Evolutionary conservation across 2,329 filamentous ascomycete genomes (phyloP).

Genomic region (Corniculantispora saksenae): DNA sequence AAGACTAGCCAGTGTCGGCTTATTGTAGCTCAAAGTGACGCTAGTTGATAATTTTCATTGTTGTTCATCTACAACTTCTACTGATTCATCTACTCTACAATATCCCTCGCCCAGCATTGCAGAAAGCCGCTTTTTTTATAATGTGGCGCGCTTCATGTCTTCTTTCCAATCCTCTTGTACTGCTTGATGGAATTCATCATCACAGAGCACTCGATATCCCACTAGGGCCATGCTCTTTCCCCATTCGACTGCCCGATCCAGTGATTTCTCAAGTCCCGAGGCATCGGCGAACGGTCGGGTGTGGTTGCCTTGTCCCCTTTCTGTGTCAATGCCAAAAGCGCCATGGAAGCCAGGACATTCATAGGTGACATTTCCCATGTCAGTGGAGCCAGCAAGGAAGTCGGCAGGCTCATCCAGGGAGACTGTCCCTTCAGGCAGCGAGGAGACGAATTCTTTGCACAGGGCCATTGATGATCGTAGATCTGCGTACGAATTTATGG

Average conservation of each 20-base stretch:
- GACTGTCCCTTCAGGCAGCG: conserved; percentile 39
- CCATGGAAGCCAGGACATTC: conserved; percentile 47
- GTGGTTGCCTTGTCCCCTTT: conserved; percentile 31
- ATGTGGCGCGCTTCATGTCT: conserved; percentile 35
- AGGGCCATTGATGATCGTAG: conserved; percentile 44
- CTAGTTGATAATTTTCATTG: neutral
- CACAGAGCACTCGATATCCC: conserved; percentile 29
- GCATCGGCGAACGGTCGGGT: conserved; percentile 43
- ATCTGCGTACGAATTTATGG: conserved; percentile 40
- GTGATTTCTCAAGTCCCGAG: conserved; percentile 37
- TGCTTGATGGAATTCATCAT: conserved; percentile 34
- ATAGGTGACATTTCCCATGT: conserved; percentile 51
- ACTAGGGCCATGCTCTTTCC: conserved; percentile 42
- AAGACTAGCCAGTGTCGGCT: neutral
- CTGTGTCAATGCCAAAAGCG: conserved; percentile 42
- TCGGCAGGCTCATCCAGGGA: conserved; percentile 35
- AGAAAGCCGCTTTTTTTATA: neutral
- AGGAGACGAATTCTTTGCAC: conserved; percentile 40
- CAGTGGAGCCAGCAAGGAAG: conserved; percentile 39
- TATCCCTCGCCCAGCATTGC: too few species aligned
- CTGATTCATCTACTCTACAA: too few species aligned
- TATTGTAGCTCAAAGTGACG: neutral
- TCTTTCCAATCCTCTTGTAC: conserved; percentile 30
- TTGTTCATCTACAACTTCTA: too few species aligned
- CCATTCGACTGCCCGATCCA: conserved; percentile 39